phyloP scores from a whole-genome alignment of 345 rosid genomes.

The Lepidium sativum region DNA sequence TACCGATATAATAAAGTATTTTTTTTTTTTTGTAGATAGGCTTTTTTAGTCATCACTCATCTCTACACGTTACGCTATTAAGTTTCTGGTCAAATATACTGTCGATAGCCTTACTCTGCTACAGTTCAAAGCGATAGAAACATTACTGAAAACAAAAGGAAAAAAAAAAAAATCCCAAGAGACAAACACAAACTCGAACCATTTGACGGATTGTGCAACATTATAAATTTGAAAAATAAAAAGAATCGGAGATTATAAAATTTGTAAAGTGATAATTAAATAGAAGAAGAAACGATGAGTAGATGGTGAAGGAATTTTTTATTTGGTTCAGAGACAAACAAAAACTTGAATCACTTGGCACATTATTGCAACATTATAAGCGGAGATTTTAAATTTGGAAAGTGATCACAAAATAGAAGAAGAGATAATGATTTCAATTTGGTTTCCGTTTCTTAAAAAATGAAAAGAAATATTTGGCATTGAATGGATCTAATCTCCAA shows the following conservation, averaged over 20 bases:
- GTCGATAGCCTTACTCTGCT: slow-evolving; percentile 4
- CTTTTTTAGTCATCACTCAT: not conserved
- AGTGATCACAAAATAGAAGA: too few relatives aligned
- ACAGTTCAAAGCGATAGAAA: not conserved
- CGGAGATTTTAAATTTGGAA: not conserved
- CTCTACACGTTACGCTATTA: not conserved
- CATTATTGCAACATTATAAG: not conserved
- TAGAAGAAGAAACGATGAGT: not conserved
- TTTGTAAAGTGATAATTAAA: not conserved
- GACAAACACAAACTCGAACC: not conserved
- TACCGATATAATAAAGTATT: not conserved
- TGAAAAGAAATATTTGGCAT: not conserved
- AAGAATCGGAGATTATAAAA: not conserved
- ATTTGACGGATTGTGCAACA: not conserved
- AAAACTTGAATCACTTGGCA: not conserved
- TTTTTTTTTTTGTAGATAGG: not conserved
- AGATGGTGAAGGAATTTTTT: not conserved
- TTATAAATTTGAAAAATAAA: not conserved
- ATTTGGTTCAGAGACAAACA: not conserved
- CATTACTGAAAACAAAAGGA: not conserved
- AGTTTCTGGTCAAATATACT: slow-evolving; percentile 19
- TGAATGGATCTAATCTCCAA: not conserved
- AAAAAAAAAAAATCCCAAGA: too few relatives aligned
- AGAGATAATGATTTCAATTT: not conserved
- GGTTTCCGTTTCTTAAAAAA: not conserved